Conservation (phyloP, 805 yeast genomes). For the Suhomyces faveliae region DNA sequence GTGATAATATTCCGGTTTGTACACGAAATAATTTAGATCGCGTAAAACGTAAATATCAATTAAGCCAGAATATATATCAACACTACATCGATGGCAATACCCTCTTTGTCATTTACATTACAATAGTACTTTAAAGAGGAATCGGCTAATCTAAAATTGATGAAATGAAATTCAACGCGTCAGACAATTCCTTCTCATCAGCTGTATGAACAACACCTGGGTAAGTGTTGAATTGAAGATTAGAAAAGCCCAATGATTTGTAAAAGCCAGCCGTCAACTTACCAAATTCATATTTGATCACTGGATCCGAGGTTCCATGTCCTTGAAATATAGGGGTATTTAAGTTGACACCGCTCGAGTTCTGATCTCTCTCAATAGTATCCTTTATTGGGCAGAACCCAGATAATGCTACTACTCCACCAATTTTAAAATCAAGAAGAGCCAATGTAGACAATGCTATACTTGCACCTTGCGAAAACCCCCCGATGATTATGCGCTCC, state of each 20-base stretch:
- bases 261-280: conserved; percentile 44
- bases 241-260: conserved; percentile 44
- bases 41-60: neutral
- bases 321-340: conserved; percentile 82
- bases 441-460: conserved; percentile 62
- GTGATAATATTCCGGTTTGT: neutral
- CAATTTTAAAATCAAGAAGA: conserved; percentile 58
- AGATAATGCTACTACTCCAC: conserved; percentile 74
- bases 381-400: conserved; percentile 59
- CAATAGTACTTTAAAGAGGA: neutral
- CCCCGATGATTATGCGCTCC: conserved; percentile 81
- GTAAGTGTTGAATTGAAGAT: conserved; percentile 50
- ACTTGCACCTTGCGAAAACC: conserved; percentile 95
- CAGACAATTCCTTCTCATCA: conserved; percentile 61
- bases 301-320: conserved; percentile 79
- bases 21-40: neutral
- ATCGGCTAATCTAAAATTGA: conserved; percentile 16
- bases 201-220: conserved; percentile 68
- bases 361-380: conserved; percentile 14
- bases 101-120: neutral
- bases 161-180: conserved; percentile 40
- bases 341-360: conserved; percentile 40
- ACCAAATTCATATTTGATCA: conserved; percentile 48
- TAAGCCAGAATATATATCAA: neutral
- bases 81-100: neutral